Evolutionary conservation across 129 eudicot species (phyloP), one percentile per base, ranked within the genome.

Genomic region (Escallonia herrerae): DNA sequence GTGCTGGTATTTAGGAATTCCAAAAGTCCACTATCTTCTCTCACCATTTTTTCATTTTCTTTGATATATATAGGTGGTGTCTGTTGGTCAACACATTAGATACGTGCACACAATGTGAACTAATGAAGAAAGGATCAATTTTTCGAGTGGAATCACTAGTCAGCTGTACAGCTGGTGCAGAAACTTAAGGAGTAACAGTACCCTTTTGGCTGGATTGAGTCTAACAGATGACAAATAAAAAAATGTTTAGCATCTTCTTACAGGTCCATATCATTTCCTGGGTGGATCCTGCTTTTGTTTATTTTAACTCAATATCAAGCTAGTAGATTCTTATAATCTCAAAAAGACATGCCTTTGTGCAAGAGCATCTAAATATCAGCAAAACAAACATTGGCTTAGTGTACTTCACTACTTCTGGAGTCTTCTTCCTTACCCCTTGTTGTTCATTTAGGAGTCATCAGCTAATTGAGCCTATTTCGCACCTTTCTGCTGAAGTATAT

Each of bases 1-100:
- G 69, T 74, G 69, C 67, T 54, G 69, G 68, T 47, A 61, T 64
- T 74, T 68, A 46, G 41, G 51, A 2, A 60, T 15, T 50, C 38
- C n/a, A 22, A 22, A 12, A 43, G 5, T 5, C 8, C 8, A 3
- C 9, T 5, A 15, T 43, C 48, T 15, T 55, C 50, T 55, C 2
- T 40, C 15, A 4, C 6, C 22, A 51, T 39, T 3, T 4, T 6
- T 10, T 52, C 33, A 42, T 8, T 68, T 68, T 43, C 40, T 13
- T 56, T 15, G 33, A 14, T 44, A 6, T 33, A n/a, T 53, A 67
- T 7, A 14, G 43, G 14, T 57, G 37, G 2, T 39, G 42, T 58
- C 8, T 2, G 2, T 11, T 7, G 33, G 44, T 22, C 40, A 43
- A 22, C 72, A 7, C 14, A 41, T 41, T 40, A 43, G 60, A 41